Conservation (phyloP, 2,329 filamentous ascomycete genomes). For the Xylariaceae sp. region DNA sequence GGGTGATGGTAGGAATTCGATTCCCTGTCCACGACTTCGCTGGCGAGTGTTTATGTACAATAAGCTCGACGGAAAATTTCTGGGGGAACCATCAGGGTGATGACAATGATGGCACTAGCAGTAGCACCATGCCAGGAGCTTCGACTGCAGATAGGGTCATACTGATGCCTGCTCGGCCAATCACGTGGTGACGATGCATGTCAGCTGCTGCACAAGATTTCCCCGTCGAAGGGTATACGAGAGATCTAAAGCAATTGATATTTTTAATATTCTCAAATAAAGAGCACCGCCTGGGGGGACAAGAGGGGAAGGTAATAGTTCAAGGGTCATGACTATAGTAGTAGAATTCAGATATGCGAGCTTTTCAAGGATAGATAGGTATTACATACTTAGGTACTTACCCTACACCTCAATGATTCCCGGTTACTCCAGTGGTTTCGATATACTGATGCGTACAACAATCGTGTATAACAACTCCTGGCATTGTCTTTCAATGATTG, state of each 20-base stretch:
- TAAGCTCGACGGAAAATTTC: conserved; percentile 9
- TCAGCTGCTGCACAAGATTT: neutral
- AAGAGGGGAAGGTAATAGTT: no score
- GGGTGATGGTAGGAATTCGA: neutral
- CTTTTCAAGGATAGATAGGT: no score
- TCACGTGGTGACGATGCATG: conserved; percentile 6
- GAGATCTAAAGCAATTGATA: no score
- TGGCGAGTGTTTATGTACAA: neutral
- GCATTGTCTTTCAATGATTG: no score
- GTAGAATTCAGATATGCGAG: no score
- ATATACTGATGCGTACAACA: no score
- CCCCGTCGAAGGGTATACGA: neutral
- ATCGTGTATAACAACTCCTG: no score
- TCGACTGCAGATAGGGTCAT: neutral
- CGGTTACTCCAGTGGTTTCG: no score
- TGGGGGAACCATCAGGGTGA: neutral
- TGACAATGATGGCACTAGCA: neutral
- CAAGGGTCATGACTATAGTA: neutral
- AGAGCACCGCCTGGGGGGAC: no score
- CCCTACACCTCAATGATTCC: no score
- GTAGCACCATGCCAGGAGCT: neutral
- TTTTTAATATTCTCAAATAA: no score
- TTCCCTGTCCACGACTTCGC: no score
- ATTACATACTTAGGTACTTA: neutral
- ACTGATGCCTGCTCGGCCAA: neutral